Conservation (phyloP, 805 yeast genomes). For the Hanseniaspora guilliermondii region DNA sequence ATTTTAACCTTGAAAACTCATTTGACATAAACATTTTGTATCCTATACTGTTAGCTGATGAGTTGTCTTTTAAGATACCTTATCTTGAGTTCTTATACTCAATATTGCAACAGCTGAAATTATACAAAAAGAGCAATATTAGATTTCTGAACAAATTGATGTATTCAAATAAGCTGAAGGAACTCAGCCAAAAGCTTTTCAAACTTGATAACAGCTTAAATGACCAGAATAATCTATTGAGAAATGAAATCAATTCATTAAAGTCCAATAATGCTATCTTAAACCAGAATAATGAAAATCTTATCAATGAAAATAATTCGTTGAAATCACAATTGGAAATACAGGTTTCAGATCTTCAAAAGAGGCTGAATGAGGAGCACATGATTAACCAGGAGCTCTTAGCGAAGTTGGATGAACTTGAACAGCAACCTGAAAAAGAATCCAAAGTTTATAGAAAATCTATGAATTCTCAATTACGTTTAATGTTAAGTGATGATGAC, state of each 20-base stretch:
- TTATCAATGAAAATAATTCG: constrained; percentile 13
- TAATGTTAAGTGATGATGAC: constrained; percentile 1
- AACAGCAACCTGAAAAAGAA: not conserved
- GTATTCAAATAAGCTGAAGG: constrained; percentile 16
- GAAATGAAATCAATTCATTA: not conserved
- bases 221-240: not conserved
- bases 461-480: not conserved
- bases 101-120: constrained; percentile 50
- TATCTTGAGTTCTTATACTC: constrained; percentile 81
- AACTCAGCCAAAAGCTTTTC: constrained; percentile 20
- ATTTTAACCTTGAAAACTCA: constrained; percentile 36
- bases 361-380: constrained; percentile 2
- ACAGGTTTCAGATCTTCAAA: constrained; percentile 8
- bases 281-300: constrained; percentile 3
- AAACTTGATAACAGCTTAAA: constrained; percentile 1
- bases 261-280: constrained; percentile 8
- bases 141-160: not conserved
- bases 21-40: constrained; percentile 69
- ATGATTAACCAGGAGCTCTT: not conserved
- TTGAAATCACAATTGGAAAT: constrained; percentile 9
- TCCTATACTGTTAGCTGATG: constrained; percentile 84
- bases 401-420: not conserved
- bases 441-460: constrained; percentile 1
- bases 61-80: constrained; percentile 73
- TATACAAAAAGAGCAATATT: constrained; percentile 31